Percentiles rank a stretch among this genome's conserved stretches.
These are phyloP conservation scores for Colletotrichum karsti DNA, from an alignment of 2,329 filamentous ascomycete species.

Conservation along the genomic window DNA sequence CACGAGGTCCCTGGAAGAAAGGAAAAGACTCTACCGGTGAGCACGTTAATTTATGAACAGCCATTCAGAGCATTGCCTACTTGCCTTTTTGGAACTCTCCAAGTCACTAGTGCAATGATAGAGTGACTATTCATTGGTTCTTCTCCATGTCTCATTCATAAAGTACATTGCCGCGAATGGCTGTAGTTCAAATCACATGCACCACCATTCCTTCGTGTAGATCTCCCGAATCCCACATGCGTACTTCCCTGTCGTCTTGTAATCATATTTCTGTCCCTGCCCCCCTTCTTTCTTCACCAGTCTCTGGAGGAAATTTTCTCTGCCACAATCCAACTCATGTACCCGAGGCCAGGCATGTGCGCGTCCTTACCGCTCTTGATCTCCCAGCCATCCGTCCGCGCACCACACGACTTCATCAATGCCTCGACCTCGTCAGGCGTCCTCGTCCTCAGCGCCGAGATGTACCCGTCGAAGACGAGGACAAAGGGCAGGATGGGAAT, in stretches of 20 bases:
- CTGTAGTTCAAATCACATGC: not conserved
- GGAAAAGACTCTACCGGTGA: too few relatives aligned
- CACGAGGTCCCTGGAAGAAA: too few relatives aligned
- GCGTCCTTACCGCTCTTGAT: conserved; percentile 54
- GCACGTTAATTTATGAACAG: too few relatives aligned
- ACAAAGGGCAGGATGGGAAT: conserved; percentile 74
- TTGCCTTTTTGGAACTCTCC: too few relatives aligned
- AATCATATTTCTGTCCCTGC: too few relatives aligned
- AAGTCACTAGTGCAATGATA: too few relatives aligned
- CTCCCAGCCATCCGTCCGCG: conserved; percentile 54
- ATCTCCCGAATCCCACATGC: too few relatives aligned
- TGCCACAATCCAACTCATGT: conserved; percentile 59
- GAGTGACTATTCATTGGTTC: too few relatives aligned
- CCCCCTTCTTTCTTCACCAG: not conserved
- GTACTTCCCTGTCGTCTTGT: too few relatives aligned
- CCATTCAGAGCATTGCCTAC: too few relatives aligned
- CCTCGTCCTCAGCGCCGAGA: conserved; percentile 73
- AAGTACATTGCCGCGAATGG: not conserved
- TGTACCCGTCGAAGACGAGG: conserved; percentile 73
- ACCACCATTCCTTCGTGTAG: too few relatives aligned
- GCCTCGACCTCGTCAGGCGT: conserved; percentile 71
- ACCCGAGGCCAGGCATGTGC: conserved; percentile 60
- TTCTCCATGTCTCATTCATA: not conserved
- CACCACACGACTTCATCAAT: conserved; percentile 64
- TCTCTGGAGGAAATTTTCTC: conserved; percentile 21